phyloP scores from a whole-genome alignment of 768 basidiomycete genomes.

The Chlorophyllum brunneum region DNA sequence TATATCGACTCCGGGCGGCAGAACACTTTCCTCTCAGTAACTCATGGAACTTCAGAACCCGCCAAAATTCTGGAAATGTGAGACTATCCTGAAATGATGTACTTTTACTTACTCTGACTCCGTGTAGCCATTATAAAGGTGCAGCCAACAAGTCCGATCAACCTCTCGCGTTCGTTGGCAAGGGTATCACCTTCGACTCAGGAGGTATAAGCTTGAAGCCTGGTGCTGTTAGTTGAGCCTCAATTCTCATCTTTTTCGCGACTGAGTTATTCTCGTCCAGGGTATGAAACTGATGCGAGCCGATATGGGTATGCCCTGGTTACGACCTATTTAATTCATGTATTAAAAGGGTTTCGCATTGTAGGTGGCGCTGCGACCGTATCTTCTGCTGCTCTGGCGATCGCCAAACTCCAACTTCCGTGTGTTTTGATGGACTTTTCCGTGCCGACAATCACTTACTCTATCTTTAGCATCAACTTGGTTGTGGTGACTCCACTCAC shows the following conservation, averaged over 20 bases:
- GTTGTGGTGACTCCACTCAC: conserved; percentile 70
- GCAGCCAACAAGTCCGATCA: conserved; percentile 47
- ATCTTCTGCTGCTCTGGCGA: conserved; percentile 66
- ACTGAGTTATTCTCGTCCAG: conserved; percentile 26
- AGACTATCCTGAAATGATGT: conserved; percentile 12
- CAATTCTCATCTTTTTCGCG: not conserved
- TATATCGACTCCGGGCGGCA: conserved; percentile 21
- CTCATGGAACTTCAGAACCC: conserved; percentile 77
- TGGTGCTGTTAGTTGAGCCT: conserved; percentile 42
- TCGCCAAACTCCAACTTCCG: conserved; percentile 82
- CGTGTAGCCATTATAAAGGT: conserved; percentile 77
- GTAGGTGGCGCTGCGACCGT: conserved; percentile 79
- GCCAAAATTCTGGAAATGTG: conserved; percentile 87
- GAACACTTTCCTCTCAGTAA: conserved; percentile 85
- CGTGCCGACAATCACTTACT: conserved; percentile 1
- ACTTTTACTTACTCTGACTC: not conserved
- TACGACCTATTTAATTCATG: not conserved
- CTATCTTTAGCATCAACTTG: conserved; percentile 58
- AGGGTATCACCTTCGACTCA: conserved; percentile 87
- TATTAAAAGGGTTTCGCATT: not conserved
- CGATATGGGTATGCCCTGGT: conserved; percentile 66
- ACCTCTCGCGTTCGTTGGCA: conserved; percentile 78
- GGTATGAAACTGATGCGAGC: conserved; percentile 83
- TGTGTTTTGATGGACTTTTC: conserved; percentile 29
- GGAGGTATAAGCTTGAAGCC: conserved; percentile 88